Evolutionary conservation across 2,329 filamentous ascomycete genomes (phyloP), one percentile per base, ranked within the genome.

Genomic region (Trichophyton simii): DNA sequence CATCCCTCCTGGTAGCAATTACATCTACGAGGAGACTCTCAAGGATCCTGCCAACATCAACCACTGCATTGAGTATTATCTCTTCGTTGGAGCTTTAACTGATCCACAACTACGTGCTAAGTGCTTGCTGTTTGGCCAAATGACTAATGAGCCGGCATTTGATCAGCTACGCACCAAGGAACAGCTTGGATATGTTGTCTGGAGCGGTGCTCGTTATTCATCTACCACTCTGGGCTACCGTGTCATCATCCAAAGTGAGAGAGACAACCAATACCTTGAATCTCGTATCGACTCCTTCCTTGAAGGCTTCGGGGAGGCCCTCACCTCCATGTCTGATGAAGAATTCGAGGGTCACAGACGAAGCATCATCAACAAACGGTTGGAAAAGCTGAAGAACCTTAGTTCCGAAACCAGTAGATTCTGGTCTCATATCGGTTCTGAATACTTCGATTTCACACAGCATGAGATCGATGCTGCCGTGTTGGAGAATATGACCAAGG

Each of bases 121-220:
- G 73, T 81, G 89, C 0, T 79, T 95, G 48, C 80, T 99, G 4
- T 81, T 96, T 48, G 87, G 89, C 28, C 94, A 97, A 74, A 88
- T 99, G 76, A 86, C 90, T 0, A 88, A 95, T 61, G 94, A 99
- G 76, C 91, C 91, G 3, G 88, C 88, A 7, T 99, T 97, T 71
- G 90, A 99, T 74, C 91, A 95, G 72, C 81, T 99, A 6, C 85
- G 94, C 58, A 97, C 94, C 50, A 96, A 97, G 75, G 92, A 99
- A 73, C 92, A 99, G 75, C 86, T 99, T 5, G 94, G 94, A 11
- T 99, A 99, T 68, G 89, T 99, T 60, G 92, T 99, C 0, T 96
- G 92, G 75, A 92, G 88, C 57, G 89, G 90, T 31, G 80, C 85
- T 9, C 80, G 87, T 44, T 82, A 82, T 59, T 84, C 87, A 61